These are phyloP conservation scores for Fusarium metavorans DNA, from an alignment of 2,329 filamentous ascomycete species.

Conservation along the genomic window DNA sequence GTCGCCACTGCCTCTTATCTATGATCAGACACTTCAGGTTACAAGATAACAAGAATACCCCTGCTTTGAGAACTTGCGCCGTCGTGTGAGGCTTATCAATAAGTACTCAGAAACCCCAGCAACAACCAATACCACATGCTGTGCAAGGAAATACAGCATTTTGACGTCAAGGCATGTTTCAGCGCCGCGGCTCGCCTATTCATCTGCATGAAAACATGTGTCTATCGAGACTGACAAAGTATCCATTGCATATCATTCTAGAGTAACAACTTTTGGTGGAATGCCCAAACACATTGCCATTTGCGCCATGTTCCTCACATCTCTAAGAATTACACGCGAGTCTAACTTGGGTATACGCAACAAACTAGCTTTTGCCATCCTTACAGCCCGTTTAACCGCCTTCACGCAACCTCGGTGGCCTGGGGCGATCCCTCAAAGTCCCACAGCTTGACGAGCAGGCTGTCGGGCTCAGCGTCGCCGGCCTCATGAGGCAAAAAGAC, in stretches of 20 bases:
- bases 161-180: background rate
- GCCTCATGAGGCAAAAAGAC: constrained; percentile 73
- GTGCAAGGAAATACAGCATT: background rate
- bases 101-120: background rate
- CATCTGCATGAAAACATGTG: background rate
- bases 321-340: background rate
- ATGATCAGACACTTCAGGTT: background rate
- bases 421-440: constrained; percentile 57
- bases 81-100: background rate
- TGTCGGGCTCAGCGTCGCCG: constrained; percentile 62
- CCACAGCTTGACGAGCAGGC: constrained; percentile 71
- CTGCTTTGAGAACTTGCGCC: background rate
- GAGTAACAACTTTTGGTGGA: background rate
- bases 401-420: constrained; percentile 19
- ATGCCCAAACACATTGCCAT: background rate
- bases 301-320: constrained; percentile 1
- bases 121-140: background rate
- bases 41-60: background rate
- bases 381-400: background rate
- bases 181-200: background rate
- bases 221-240: background rate
- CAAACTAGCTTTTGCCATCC: constrained; percentile 14
- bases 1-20: background rate
- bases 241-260: background rate
- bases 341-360: constrained; percentile 16